Base-by-base conservation (phyloP, 2,329 filamentous ascomycete species). In the Fusarium virguliforme region DNA sequence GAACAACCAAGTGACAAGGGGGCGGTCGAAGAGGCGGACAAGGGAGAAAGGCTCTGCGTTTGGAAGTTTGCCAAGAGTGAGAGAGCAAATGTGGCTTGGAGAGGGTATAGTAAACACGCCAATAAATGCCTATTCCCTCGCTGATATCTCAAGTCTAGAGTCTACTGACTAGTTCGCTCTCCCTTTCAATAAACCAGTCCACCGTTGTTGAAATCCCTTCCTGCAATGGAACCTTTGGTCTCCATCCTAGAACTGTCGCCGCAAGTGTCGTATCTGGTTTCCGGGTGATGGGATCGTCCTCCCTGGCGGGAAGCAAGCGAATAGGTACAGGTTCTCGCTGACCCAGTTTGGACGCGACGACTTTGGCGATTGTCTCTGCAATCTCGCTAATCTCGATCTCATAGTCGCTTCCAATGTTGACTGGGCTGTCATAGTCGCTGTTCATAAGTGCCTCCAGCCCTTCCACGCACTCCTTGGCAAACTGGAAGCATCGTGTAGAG, bases 351-450 rank as follows among this genome's bases (percentile, higher is more conserved):
- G 48, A 40, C 0, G 71, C 71, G 6, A 73, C 68, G 0, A 74
- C 65, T 1, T 65, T 24, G 1, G 71, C 65, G 15, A 73, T 67
- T 6, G 62, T 70, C 22, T 54, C 48, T 0, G 71, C 71, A 24
- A 73, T 67, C 2, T 74, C 60, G 8, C 41, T 48, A 3, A 73
- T 63, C 15, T 72, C 62, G 13, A 73, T 58, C 30, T 73, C 71
- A 1, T 35, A 10, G 24, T 74, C 71, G 8, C 69, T 74, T 5
- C 71, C 71, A 3, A 74, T 70, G 6, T 74, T 74, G 1, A 74
- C 63, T 0, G 71, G 71, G 0, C 66, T 60, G 0, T 63, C 26
- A 8, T 74, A 57, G 8, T 74, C 59, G 6, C 71, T 74, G 4
- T 72, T 72, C 71, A 74, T 74, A 2, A 74, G n/a, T 0, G 66